Evolutionary conservation across 352 stramenopile genomes (phyloP), one percentile per base, ranked within the genome.

Genomic region (Pythium biforme): DNA sequence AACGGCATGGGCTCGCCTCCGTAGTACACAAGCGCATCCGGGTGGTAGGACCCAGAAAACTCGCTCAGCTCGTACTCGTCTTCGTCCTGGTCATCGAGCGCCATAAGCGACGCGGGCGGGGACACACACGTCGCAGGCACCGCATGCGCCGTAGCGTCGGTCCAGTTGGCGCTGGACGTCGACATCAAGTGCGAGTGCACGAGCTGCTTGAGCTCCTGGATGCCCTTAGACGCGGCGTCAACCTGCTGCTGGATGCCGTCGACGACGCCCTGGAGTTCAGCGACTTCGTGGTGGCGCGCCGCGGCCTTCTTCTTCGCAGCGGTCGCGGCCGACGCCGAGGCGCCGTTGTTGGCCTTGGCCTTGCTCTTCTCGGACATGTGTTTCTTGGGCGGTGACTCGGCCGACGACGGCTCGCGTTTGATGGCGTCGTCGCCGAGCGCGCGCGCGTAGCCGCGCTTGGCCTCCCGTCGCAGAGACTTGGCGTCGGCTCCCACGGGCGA

Each of bases 171-270:
- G 22, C 34, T 6, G 26, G 25, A 29, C 3, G 26, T 14, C 22
- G 17, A 23, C n/a, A 66, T 17, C n/a, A 64, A 55, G 20, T 70
- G 64, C 49, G 48, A 20, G 29, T 64, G 50, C 0, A 75, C 59
- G 53, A 75, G 59, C 20, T 69, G 45, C 34, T 64, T 63, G 14
- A 75, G 59, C 46, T 75, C 63, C 8, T 68, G 54, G 41, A 75
- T 75, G 29, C 66, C 63, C 2, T 62, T 61, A 20, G 68, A 71
- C 15, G 64, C 68, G 4, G 43, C 59, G 33, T 72, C 33, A 17
- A 75, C 68, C 34, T 75, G 68, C 12, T 66, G 53, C 47, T 75
- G 68, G 40, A 75, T 68, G 22, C 50, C 59, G 23, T 61, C 50
- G 8, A 75, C 68, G 2, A 56, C 39, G 31, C 59, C 48, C 50